Conservation (phyloP, 768 basidiomycete genomes). For the Imleria badia region DNA sequence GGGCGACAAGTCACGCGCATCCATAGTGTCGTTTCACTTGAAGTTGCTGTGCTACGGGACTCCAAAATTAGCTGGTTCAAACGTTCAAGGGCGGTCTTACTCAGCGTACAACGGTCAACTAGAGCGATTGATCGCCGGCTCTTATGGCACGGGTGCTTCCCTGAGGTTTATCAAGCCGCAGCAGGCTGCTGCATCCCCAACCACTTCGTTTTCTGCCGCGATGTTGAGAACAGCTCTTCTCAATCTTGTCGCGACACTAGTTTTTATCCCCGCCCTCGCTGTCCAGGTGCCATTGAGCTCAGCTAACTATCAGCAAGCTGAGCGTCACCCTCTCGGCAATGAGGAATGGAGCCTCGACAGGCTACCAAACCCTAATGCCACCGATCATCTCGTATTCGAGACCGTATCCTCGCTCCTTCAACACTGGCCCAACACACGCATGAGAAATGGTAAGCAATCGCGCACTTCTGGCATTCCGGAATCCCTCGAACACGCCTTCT, state of each 20-base stretch:
- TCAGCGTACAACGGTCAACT: too few relatives aligned
- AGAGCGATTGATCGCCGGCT: too few relatives aligned
- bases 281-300: slow-evolving; percentile 10
- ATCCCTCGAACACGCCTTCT: slow-evolving; percentile 11
- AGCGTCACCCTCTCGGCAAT: background rate
- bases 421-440: slow-evolving; percentile 47
- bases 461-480: slow-evolving; percentile 7
- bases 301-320: background rate
- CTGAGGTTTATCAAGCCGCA: too few relatives aligned
- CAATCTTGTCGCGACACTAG: background rate
- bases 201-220: background rate
- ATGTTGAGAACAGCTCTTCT: slow-evolving; percentile 2
- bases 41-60: too few relatives aligned
- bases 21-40: too few relatives aligned
- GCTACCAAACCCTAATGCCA: slow-evolving; percentile 25
- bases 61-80: too few relatives aligned
- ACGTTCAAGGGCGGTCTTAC: too few relatives aligned
- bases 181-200: too few relatives aligned
- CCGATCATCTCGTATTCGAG: slow-evolving; percentile 27
- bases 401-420: slow-evolving; percentile 34
- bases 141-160: too few relatives aligned
- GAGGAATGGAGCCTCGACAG: slow-evolving; percentile 24
- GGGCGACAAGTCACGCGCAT: too few relatives aligned
- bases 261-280: background rate
- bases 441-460: slow-evolving; percentile 39